A percentile compares a stretch with the other conserved stretches of the same genome.
Conservation (phyloP, 192 early-diverging fungal species). For the Thamnidium elegans region DNA sequence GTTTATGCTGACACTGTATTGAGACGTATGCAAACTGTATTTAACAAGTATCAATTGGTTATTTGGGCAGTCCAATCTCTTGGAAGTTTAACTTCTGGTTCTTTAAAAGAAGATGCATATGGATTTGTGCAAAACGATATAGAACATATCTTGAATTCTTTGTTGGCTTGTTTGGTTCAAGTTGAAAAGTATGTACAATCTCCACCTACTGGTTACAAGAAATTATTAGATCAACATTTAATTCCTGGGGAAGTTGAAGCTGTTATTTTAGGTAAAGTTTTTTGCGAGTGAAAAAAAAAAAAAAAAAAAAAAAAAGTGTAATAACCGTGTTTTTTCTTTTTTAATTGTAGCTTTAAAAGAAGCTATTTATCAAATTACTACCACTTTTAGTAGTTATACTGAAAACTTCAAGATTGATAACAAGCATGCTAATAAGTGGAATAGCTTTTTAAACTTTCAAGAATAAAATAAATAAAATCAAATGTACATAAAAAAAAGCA, state of each 20-base stretch:
- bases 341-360: slow-evolving; percentile 12
- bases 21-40: slow-evolving; percentile 17
- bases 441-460: not conserved
- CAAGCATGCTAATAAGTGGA: slow-evolving; percentile 8
- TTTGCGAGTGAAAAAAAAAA: not conserved
- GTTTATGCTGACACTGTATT: not conserved
- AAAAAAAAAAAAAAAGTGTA: not conserved
- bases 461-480: not conserved
- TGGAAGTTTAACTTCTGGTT: slow-evolving; percentile 26
- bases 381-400: not conserved
- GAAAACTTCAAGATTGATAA: not conserved
- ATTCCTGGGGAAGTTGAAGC: slow-evolving; percentile 5
- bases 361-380: slow-evolving; percentile 15
- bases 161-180: slow-evolving; percentile 23
- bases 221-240: slow-evolving; percentile 2
- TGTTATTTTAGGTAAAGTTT: slow-evolving; percentile 15
- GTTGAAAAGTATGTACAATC: slow-evolving; percentile 16
- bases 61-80: slow-evolving; percentile 33
- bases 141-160: slow-evolving; percentile 22
- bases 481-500: not conserved
- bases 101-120: slow-evolving; percentile 27
- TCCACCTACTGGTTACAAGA: slow-evolving; percentile 15
- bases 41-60: slow-evolving; percentile 17
- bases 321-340: not conserved
- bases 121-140: slow-evolving; percentile 37